These are phyloP conservation scores for Creolimax fragrantissima DNA, from an alignment of 78 protist genomes.

Conservation along the genomic window DNA sequence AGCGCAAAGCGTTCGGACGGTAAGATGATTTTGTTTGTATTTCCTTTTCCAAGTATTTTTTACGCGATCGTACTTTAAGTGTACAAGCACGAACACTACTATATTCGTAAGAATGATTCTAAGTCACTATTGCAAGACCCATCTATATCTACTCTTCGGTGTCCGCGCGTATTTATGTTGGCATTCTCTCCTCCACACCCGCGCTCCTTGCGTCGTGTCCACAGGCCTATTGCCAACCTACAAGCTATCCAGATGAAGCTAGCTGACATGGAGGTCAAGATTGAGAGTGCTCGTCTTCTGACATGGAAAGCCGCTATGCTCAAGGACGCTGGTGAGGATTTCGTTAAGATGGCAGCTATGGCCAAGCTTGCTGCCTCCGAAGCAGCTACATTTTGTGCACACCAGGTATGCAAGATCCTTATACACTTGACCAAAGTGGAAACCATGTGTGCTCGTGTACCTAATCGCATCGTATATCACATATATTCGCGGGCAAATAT, in stretches of 20 bases:
- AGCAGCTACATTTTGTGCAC: constrained; percentile 25
- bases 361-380: constrained; percentile 82
- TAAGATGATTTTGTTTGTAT: too few relatives aligned
- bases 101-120: too few relatives aligned
- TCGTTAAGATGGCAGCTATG: constrained; percentile 81
- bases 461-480: too few relatives aligned
- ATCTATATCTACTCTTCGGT: not conserved
- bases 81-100: too few relatives aligned
- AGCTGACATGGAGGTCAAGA: constrained; percentile 65
- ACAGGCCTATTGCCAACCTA: not conserved
- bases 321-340: constrained; percentile 57
- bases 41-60: too few relatives aligned
- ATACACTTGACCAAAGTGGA: not conserved
- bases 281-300: constrained; percentile 74
- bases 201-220: too few relatives aligned
- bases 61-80: too few relatives aligned
- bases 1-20: constrained; percentile 77
- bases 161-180: not conserved
- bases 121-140: too few relatives aligned
- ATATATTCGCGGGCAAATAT: too few relatives aligned
- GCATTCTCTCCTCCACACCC: not conserved
- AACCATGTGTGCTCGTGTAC: constrained; percentile 29
- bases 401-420: constrained; percentile 5
- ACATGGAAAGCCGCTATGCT: constrained; percentile 80
- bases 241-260: constrained; percentile 67